Base-by-base conservation (phyloP, 495 filamentous ascomycete species). In the Penicilliopsis zonata region DNA sequence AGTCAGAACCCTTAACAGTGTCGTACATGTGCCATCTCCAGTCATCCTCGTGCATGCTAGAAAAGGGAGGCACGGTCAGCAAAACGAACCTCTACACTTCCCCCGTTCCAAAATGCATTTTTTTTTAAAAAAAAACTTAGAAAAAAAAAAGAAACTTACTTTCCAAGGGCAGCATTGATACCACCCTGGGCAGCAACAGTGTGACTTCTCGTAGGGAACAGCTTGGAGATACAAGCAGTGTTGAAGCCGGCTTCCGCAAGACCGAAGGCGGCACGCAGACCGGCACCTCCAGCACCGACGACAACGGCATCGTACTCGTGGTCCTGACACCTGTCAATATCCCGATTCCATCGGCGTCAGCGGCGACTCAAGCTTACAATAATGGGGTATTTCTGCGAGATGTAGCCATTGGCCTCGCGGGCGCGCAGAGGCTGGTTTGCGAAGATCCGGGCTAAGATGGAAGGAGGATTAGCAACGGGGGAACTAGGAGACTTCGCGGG, bases 1-100 rank as follows among this genome's bases (percentile, higher is more conserved):
- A 96, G 70, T 96, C 88, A 34, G 83, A 92, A 47, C 88, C 88
- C 69, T 96, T 96, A 40, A 96, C 88, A 28, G 88, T 96, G 61
- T 96, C 88, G 69, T 95, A 96, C 88, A 95, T 95, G 67, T 96
- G 88, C 88, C 88, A 95, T 60, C 88, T 78, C 88, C 88, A 96
- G 67, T 96, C 88, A 57, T 96, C 88, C 53, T 74, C 61, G 57
- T 80, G 76, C 77, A 83, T 82, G 57, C 70, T 76, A 43, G 37
- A 46, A 14, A 9, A 14, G 9, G 14, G 21, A 31, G 29, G 5
- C 5, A 18, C 28, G 13, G 16, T 18, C 18, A 16, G 13, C 28
- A 5, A 6, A 5, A 13, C 26, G 26, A 28, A n/a, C 13, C 13
- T 3, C 9, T 9, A 28, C 9, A 17, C 10, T 3, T 12, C 25